These are phyloP conservation scores for Phytophthora fragariaefolia DNA, from an alignment of 352 stramenopile species.

Conservation along the genomic window DNA sequence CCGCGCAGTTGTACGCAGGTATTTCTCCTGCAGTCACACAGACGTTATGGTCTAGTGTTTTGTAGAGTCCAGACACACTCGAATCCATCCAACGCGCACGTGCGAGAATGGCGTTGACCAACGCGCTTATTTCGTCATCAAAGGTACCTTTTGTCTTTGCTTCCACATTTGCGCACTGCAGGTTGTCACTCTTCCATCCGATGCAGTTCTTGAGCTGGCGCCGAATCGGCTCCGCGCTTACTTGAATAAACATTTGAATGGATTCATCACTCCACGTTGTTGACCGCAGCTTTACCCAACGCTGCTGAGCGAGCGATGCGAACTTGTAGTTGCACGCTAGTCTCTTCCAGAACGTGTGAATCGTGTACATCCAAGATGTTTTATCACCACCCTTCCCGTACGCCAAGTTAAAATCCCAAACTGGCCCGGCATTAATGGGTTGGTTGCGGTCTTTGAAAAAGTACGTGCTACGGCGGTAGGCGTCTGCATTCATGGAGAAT, in stretches of 20 bases:
- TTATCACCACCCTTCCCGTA: constrained; percentile 50
- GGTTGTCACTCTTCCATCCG: constrained; percentile 52
- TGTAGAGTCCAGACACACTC: constrained; percentile 49
- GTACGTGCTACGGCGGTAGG: constrained; percentile 66
- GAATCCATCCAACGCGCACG: constrained; percentile 67
- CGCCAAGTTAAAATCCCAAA: constrained; percentile 79
- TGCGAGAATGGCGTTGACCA: constrained; percentile 41
- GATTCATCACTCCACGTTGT: constrained; percentile 60
- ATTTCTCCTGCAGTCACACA: constrained; percentile 51
- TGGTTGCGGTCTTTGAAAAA: constrained; percentile 77
- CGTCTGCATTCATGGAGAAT: constrained; percentile 65
- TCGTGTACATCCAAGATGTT: constrained; percentile 64
- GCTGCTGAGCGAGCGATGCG: constrained; percentile 57
- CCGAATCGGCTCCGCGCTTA: constrained; percentile 44
- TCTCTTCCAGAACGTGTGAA: constrained; percentile 65
- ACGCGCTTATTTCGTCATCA: constrained; percentile 41
- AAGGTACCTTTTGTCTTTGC: constrained; percentile 42
- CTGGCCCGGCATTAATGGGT: constrained; percentile 69
- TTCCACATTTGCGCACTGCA: constrained; percentile 65
- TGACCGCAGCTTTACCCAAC: constrained; percentile 54
- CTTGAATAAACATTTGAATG: constrained; percentile 52
- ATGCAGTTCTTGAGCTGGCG: constrained; percentile 56
- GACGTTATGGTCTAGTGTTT: constrained; percentile 32
- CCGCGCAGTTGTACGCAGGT: constrained; percentile 63
- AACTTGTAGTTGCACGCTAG: constrained; percentile 80